Evolutionary conservation across 116 monocot genomes (phyloP).

Genomic region (Iris pallida): DNA sequence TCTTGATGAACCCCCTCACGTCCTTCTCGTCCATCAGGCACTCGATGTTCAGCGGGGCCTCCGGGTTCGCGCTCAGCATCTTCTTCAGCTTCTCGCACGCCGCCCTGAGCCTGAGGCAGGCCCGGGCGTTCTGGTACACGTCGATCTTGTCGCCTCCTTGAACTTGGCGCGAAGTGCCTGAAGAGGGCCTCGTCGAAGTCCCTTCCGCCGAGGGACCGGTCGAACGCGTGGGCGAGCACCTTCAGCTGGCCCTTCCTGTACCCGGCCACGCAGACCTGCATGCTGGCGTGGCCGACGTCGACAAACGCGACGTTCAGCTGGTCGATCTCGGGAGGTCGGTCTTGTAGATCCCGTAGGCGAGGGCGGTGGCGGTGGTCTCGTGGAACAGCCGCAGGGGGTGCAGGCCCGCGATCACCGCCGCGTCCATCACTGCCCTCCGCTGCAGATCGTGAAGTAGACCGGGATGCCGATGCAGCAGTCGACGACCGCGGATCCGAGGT

Average conservation of each 20-base stretch:
- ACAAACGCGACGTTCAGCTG: slow-evolving; percentile 72
- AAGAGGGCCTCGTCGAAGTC: slow-evolving; percentile 88
- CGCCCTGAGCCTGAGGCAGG: slow-evolving; percentile 50
- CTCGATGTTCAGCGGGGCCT: slow-evolving; percentile 71
- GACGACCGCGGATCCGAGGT: slow-evolving; percentile 51
- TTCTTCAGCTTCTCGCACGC: slow-evolving; percentile 92
- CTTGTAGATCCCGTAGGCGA: slow-evolving; percentile 90
- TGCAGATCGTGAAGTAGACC: slow-evolving; percentile 76
- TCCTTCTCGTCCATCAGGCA: slow-evolving; percentile 90
- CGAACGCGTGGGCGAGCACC: slow-evolving; percentile 56
- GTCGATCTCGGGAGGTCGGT: slow-evolving; percentile 73
- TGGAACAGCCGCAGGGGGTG: slow-evolving; percentile 69
- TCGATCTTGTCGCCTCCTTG: slow-evolving; percentile 72
- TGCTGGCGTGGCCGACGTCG: slow-evolving; percentile 82
- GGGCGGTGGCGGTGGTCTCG: slow-evolving; percentile 73
- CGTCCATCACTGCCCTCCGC: slow-evolving; percentile 66
- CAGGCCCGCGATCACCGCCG: slow-evolving; percentile 66
- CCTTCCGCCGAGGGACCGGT: slow-evolving; percentile 68
- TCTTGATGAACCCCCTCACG: slow-evolving; percentile 67
- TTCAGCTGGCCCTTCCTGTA: slow-evolving; percentile 77
- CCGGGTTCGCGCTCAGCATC: slow-evolving; percentile 77
- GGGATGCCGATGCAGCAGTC: slow-evolving; percentile 94
- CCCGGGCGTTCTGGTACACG: slow-evolving; percentile 57
- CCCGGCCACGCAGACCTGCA: slow-evolving; percentile 82
- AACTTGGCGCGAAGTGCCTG: slow-evolving; percentile 67